Base-by-base conservation (phyloP, 2,329 filamentous ascomycete species). In the Ophiostoma perfectum region DNA sequence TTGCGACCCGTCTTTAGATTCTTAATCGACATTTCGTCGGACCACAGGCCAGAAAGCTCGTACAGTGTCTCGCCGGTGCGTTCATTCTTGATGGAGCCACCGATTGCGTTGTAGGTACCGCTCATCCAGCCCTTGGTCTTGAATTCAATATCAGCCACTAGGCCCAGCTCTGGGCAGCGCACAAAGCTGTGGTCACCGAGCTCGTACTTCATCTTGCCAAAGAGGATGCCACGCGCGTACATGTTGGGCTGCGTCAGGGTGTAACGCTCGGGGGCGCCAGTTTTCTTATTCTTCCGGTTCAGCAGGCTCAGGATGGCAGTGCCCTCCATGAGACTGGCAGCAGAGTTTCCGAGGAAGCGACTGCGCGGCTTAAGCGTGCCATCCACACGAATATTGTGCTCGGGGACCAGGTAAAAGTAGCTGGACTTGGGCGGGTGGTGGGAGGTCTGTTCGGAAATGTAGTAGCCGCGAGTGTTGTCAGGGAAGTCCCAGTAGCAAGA, bases 191-290 rank as follows among this genome's bases (percentile, higher is more conserved):
- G 93, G 77, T 98, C 94, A 72, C 94, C 95, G 7, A 99, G 87
- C 81, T 99, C 95, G 78, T 98, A 99, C 79, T 97, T 98, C 95
- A 99, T 98, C 78, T 97, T 98, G 64, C 95, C 95, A 75, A 99
- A 97, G 8, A 99, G 83, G 70, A 99, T 98, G 47, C 95, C 94
- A 71, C 95, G 87, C 36, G 94, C 95, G 78, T 99, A 99, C 93
- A 99, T 99, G 81, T 99, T 99, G 18, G 95, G 95, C 76, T 99
- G 95, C 4, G 95, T 98, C 66, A 98, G 80, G 75, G 96, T 91
- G 79, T 97, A 98, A 88, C 88, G 85, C 80, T 99, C 95, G 69
- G 90, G 90, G 72, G 82, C 84, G 64, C 83, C 81, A 42, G 81
- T 82, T 72, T 89, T 81, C 55, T 81, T 82, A 72, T 89, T 81